Percentiles rank a stretch among this genome's conserved stretches.
Evolutionary conservation across 2,329 filamentous ascomycete genomes (phyloP).

Genomic region (Aphanoascus verrucosus): DNA sequence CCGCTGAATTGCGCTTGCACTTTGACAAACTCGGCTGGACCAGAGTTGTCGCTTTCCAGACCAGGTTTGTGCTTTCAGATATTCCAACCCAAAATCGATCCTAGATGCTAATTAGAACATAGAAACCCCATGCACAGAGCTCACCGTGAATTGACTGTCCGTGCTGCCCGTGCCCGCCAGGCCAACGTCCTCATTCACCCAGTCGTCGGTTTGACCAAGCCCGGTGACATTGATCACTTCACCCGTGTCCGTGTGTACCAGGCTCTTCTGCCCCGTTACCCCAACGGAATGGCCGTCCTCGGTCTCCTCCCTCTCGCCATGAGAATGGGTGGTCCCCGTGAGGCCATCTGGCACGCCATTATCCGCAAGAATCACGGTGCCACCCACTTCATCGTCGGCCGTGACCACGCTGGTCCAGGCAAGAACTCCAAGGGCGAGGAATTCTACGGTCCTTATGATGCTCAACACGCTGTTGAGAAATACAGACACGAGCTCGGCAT

Average conservation of each 20-base stretch:
- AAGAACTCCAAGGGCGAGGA: slow-evolving; percentile 97
- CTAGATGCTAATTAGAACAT: not conserved
- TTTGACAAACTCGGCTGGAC: slow-evolving; percentile 99
- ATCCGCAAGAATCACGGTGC: slow-evolving; percentile 99
- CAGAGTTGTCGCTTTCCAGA: slow-evolving; percentile 97
- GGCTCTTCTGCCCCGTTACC: slow-evolving; percentile 89
- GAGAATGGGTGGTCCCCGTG: slow-evolving; percentile 96
- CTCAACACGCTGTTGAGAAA: slow-evolving; percentile 90
- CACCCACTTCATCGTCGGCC: slow-evolving; percentile 97
- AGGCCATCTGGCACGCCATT: slow-evolving; percentile 99
- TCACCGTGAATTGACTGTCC: slow-evolving; percentile 94
- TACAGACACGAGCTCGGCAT: slow-evolving; percentile 95
- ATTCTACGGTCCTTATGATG: slow-evolving; percentile 97
- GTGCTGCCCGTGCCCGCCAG: slow-evolving; percentile 87
- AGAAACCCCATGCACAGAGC: slow-evolving; percentile 98
- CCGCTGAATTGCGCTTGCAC: slow-evolving; percentile 85
- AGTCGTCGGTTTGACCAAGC: slow-evolving; percentile 96
- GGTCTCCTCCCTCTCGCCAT: slow-evolving; percentile 92
- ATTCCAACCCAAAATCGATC: not conserved
- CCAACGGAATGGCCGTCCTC: slow-evolving; percentile 96
- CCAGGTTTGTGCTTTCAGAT: slow-evolving; percentile 35
- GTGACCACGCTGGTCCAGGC: slow-evolving; percentile 94
- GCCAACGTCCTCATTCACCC: slow-evolving; percentile 99
- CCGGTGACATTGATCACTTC: slow-evolving; percentile 99
- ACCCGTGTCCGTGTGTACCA: slow-evolving; percentile 98